A percentile compares a stretch with the other conserved stretches of the same genome.
Conservation (phyloP, 495 filamentous ascomycete genomes). For the Hypoxylon perforatum region DNA sequence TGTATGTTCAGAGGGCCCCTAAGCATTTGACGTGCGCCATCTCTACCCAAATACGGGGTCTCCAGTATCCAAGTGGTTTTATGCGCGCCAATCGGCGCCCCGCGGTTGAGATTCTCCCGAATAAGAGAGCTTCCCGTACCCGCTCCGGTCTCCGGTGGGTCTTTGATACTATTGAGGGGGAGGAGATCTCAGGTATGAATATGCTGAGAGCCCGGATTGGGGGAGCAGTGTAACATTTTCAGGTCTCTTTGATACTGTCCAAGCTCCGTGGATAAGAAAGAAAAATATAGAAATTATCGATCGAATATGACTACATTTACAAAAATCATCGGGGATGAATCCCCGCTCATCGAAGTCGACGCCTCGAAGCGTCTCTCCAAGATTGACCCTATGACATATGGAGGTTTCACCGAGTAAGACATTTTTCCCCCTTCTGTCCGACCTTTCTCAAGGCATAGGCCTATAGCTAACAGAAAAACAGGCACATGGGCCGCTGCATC, state of each 20-base stretch:
- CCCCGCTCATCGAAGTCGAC: conserved; percentile 70
- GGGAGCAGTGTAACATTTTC: not conserved
- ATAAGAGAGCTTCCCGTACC: conserved; percentile 25
- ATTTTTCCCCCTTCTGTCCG: not conserved
- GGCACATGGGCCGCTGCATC: conserved; percentile 86
- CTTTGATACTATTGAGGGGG: conserved; percentile 17
- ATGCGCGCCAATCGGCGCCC: conserved; percentile 43
- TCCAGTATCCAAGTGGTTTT: conserved; percentile 5
- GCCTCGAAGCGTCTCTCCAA: conserved; percentile 69
- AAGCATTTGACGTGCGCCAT: no score
- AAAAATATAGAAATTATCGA: not conserved
- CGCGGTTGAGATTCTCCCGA: conserved; percentile 43
- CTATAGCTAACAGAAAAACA: conserved; percentile 37
- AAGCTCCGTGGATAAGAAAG: not conserved
- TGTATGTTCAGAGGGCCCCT: no score
- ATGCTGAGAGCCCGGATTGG: conserved; percentile 8
- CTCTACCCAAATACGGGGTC: not conserved
- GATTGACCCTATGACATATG: conserved; percentile 79
- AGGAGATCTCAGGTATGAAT: conserved; percentile 15
- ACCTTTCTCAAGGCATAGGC: not conserved
- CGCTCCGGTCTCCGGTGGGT: conserved; percentile 23
- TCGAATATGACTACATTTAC: conserved; percentile 74
- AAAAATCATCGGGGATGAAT: conserved; percentile 65
- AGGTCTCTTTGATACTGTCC: no score
- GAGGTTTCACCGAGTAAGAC: conserved; percentile 77